Evolutionary conservation across 2,329 filamentous ascomycete species (phyloP), one percentile per base, ranked within the genome.

Genomic region (Cadophora gregata): DNA sequence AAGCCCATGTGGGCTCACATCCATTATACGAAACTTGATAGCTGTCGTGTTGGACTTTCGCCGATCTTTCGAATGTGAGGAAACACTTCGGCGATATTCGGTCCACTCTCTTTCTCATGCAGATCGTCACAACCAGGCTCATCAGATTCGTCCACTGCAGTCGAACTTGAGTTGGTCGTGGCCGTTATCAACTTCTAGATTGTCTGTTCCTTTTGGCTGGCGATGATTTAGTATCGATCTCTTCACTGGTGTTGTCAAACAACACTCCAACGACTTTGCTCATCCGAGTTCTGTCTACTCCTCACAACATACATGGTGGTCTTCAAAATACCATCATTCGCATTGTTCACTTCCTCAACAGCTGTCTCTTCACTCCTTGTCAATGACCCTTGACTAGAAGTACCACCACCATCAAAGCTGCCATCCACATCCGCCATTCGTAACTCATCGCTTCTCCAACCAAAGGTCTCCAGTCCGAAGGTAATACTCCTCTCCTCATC

Each of bases 191-290:
- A 36, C 14, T 36, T 36, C 14, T 14, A 36, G 8, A 36, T 36
- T 14, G 33, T 36, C 2, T 36, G 33, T 36, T 36, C 3, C 33
- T 36, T 14, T 14, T 2, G 33, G 14, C 3, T 36, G 33, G 33
- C 33, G 7, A 3, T 45, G 38, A 2, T 16, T n/a, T n/a, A n/a
- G 12, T 12, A 1, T 45, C 10, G 16, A 5, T 3, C 19, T 16
- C 14, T 16, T 45, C 38, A 45, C 38, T 16, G 10, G 16, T 47
- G 42, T 14, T 29, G 16, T 63, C 60, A 66, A 14, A 66, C 47
- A 56, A 63, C 53, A 56, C 60, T 66, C 60, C 60, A 66, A 19
- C 25, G 50, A 31, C 31, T 56, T 25, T 63, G 19, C 53, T 63
- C 64, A 25, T 21, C 33, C 9, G 33, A 14, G 25, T 19, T 33